Conservation (phyloP, 352 stramenopile genomes). For the Elongisporangium senticosum region DNA sequence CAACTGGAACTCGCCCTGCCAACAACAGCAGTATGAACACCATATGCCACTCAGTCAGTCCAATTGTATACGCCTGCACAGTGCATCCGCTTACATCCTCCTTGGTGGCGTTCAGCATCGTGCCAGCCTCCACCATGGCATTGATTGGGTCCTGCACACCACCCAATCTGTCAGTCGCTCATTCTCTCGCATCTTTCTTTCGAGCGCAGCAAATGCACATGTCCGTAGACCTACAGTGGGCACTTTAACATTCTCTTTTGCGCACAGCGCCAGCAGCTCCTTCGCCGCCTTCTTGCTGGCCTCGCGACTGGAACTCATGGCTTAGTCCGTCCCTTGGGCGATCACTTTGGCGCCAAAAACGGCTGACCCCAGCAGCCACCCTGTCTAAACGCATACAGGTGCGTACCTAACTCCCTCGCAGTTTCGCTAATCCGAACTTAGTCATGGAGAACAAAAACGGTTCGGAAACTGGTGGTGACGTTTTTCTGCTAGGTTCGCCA, state of each 20-base stretch:
- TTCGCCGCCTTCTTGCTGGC: constrained; percentile 63
- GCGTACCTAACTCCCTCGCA: neutral
- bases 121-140: constrained; percentile 75
- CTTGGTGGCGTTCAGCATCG: constrained; percentile 81
- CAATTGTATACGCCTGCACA: neutral
- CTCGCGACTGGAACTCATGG: constrained; percentile 25
- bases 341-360: neutral
- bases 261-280: constrained; percentile 76
- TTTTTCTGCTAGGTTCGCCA: neutral
- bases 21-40: constrained; percentile 1
- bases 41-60: constrained; percentile 1
- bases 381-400: neutral
- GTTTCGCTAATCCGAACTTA: neutral
- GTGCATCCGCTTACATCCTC: constrained; percentile 36
- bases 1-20: constrained; percentile 65
- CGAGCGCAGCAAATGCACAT: neutral
- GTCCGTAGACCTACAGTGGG: constrained; percentile 40
- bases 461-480: neutral
- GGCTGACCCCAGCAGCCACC: neutral
- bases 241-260: constrained; percentile 70
- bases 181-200: neutral
- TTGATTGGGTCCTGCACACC: constrained; percentile 56
- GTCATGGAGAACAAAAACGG: neutral
- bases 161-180: neutral
- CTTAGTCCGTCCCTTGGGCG: neutral